Evolutionary conservation across 2,329 filamentous ascomycete species (phyloP).

Genomic region (Septoria linicola): DNA sequence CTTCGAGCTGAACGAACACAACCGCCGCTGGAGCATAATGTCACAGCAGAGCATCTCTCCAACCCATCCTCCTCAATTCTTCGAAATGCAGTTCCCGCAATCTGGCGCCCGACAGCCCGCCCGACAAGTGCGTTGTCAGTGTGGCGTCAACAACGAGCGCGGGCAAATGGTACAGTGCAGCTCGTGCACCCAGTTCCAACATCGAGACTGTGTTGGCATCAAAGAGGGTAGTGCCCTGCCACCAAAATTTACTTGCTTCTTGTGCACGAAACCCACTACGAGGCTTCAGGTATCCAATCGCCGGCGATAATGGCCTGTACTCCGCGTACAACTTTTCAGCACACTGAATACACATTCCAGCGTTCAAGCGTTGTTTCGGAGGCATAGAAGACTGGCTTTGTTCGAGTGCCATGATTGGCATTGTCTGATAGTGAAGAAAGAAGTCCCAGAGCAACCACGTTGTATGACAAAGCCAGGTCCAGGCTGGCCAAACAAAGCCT

Average conservation of each 20-base stretch:
- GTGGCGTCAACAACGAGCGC: slow-evolving; percentile 54
- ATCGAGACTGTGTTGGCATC: slow-evolving; percentile 59
- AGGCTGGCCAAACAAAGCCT: slow-evolving; percentile 19
- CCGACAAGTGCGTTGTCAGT: slow-evolving; percentile 55
- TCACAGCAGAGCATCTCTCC: slow-evolving; percentile 42
- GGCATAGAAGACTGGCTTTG: slow-evolving; percentile 4
- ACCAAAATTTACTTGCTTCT: slow-evolving; percentile 51
- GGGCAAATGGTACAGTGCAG: slow-evolving; percentile 63
- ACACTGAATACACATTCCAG: slow-evolving; percentile 10
- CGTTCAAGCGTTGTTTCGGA: slow-evolving; percentile 18
- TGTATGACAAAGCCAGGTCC: slow-evolving; percentile 14
- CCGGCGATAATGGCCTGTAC: slow-evolving; percentile 2
- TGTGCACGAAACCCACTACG: slow-evolving; percentile 42
- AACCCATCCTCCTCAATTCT: slow-evolving; percentile 17
- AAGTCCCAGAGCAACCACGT: not conserved
- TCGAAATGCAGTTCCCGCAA: slow-evolving; percentile 45
- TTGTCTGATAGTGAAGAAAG: slow-evolving; percentile 9
- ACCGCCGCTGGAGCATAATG: slow-evolving; percentile 48
- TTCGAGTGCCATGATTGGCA: slow-evolving; percentile 9
- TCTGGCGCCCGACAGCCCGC: slow-evolving; percentile 9
- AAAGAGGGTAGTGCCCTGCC: slow-evolving; percentile 46
- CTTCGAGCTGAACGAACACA: slow-evolving; percentile 42
- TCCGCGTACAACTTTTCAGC: not conserved
- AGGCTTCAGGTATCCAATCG: slow-evolving; percentile 10
- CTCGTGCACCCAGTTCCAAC: slow-evolving; percentile 63